These are phyloP conservation scores for Celoporthe dispersa DNA, from an alignment of 2,329 filamentous ascomycete species.

Conservation along the genomic window DNA sequence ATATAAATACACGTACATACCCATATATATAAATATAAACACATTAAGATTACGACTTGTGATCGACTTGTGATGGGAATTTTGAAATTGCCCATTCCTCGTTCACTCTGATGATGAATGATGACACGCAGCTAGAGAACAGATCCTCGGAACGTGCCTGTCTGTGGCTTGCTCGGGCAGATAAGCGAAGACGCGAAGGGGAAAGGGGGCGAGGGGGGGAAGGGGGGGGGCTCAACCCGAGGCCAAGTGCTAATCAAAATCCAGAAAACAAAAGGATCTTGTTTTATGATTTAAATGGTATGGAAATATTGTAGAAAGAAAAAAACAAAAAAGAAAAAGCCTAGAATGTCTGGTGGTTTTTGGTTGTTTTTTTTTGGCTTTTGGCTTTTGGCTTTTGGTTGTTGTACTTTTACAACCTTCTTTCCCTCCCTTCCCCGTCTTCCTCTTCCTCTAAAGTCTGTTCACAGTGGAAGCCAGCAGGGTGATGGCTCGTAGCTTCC, in stretches of 20 bases:
- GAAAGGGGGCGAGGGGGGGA: not conserved
- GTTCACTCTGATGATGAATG: not conserved
- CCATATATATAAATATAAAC: not conserved
- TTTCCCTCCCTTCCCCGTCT: too few species aligned
- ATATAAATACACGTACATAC: too few species aligned
- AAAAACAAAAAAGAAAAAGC: too few species aligned
- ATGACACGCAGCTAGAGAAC: constrained; percentile 1
- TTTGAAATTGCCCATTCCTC: not conserved
- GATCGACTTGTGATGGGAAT: not conserved
- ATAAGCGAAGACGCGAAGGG: not conserved
- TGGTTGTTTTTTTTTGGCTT: too few species aligned
- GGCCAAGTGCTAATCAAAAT: not conserved
- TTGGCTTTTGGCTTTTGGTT: too few species aligned
- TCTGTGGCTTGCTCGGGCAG: constrained; percentile 9
- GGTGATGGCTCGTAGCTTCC: too few species aligned
- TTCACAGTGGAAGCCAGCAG: too few species aligned
- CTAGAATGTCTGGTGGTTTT: too few species aligned
- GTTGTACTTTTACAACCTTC: too few species aligned
- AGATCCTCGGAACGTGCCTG: not conserved
- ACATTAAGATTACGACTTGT: not conserved
- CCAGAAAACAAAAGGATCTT: not conserved
- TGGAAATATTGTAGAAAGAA: too few species aligned
- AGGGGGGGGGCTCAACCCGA: not conserved
- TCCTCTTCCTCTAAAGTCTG: too few species aligned
- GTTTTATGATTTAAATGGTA: too few species aligned